A percentile compares a stretch with the other conserved stretches of the same genome.
Conservation (phyloP, 768 basidiomycete species). For the Suillus lakei region DNA sequence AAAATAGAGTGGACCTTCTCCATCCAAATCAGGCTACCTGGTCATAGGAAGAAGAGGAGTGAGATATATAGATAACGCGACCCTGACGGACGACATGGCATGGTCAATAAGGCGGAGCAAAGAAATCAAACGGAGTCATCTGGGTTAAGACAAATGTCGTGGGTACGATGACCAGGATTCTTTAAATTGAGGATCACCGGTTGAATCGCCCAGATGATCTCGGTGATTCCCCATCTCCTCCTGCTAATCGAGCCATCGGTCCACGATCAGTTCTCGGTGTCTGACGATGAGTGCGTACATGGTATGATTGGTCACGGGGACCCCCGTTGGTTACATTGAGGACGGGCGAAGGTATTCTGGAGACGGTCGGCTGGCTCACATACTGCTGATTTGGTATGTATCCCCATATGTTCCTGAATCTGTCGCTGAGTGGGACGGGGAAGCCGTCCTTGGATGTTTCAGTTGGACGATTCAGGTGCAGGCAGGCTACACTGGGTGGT, state of each 20-base stretch:
- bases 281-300: slow-evolving; percentile 7
- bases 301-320: slow-evolving; percentile 1
- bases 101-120: not conserved
- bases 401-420: not conserved
- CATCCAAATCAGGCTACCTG: not conserved
- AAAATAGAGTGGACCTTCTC: not conserved
- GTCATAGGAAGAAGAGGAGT: not conserved
- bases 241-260: slow-evolving; percentile 7
- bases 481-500: not conserved
- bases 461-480: not conserved
- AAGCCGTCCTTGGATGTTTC: slow-evolving; percentile 4
- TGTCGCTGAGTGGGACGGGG: slow-evolving; percentile 4
- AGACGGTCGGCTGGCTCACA: slow-evolving; percentile 1
- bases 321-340: slow-evolving; percentile 1
- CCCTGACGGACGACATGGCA: not conserved
- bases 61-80: slow-evolving; percentile 2
- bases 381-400: not conserved
- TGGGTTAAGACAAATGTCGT: not conserved
- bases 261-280: slow-evolving; percentile 3
- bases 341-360: not conserved
- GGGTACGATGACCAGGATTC: slow-evolving; percentile 4
- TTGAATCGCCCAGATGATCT: slow-evolving; percentile 10
- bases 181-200: slow-evolving; percentile 10
- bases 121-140: not conserved
- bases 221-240: slow-evolving; percentile 7